A percentile compares a stretch with the other conserved stretches of the same genome.
These are phyloP conservation scores for Pleurozium schreberi DNA, from an alignment of 225 moss, liverwort and hornwort genomes.

Conservation along the genomic window DNA sequence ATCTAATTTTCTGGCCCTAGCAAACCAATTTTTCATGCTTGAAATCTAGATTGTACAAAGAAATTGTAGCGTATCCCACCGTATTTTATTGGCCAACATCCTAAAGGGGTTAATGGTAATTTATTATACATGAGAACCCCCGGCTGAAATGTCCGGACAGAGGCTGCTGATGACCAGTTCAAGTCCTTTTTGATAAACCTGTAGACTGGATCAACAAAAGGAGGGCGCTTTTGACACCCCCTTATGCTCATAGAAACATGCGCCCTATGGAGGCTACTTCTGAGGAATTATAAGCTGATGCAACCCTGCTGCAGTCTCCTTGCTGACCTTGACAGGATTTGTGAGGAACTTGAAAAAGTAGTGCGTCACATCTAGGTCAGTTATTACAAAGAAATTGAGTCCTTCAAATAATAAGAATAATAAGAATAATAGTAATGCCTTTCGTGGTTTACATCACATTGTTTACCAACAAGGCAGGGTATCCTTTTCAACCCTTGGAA, in stretches of 20 bases:
- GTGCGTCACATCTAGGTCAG: rapidly evolving
- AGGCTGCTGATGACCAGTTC: neutral
- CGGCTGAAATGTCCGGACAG: neutral
- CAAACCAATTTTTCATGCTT: no score
- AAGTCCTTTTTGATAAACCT: neutral
- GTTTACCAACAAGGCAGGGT: neutral
- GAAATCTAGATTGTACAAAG: no score
- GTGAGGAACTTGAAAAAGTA: neutral
- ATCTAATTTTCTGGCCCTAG: no score
- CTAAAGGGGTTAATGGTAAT: no score
- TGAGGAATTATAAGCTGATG: neutral
- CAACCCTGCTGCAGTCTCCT: neutral
- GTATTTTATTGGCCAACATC: no score
- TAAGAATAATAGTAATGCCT: no score
- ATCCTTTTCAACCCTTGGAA: no score
- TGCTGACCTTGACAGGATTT: neutral
- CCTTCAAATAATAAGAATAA: neutral
- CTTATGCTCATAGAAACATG: neutral
- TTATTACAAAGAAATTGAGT: neutral
- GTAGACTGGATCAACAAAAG: neutral
- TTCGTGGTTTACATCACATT: neutral
- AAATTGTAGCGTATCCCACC: no score
- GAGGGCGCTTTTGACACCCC: neutral
- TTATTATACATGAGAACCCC: neutral
- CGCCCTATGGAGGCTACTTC: neutral